Conservation (phyloP, 257 asterid species). For the Rhazya stricta region DNA sequence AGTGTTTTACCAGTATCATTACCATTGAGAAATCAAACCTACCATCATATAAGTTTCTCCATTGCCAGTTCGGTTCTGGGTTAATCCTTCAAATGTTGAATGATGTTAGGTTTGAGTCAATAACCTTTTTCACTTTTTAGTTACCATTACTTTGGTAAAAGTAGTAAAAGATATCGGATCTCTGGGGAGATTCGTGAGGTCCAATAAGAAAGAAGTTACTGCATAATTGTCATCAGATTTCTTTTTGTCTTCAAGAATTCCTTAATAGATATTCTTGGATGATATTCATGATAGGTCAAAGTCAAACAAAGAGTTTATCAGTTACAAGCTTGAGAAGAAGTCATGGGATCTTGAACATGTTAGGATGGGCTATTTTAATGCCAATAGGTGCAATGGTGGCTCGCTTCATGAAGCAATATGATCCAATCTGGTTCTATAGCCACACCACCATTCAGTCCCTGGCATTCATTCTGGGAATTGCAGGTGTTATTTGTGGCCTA, state of each 20-base stretch:
- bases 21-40: constrained; percentile 7
- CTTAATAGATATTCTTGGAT: background rate
- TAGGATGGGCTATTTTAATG: constrained; percentile 86
- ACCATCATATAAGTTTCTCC: background rate
- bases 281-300: constrained; percentile 40
- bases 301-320: constrained; percentile 27
- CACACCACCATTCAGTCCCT: constrained; percentile 52
- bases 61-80: background rate
- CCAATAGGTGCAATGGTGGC: constrained; percentile 75
- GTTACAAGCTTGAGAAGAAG: constrained; percentile 39
- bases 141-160: background rate
- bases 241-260: background rate
- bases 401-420: constrained; percentile 66
- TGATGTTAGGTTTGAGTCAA: background rate
- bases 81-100: background rate
- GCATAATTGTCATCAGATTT: no score
- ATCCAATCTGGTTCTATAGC: constrained; percentile 82
- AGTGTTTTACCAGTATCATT: background rate
- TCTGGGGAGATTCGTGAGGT: background rate
- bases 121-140: background rate
- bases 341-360: constrained; percentile 78
- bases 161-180: background rate
- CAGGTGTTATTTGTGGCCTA: constrained; percentile 60
- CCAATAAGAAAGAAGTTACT: background rate
- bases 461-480: constrained; percentile 63